These are phyloP conservation scores for Holtermanniella nyarrowii DNA, from an alignment of 768 basidiomycete genomes.

Conservation along the genomic window DNA sequence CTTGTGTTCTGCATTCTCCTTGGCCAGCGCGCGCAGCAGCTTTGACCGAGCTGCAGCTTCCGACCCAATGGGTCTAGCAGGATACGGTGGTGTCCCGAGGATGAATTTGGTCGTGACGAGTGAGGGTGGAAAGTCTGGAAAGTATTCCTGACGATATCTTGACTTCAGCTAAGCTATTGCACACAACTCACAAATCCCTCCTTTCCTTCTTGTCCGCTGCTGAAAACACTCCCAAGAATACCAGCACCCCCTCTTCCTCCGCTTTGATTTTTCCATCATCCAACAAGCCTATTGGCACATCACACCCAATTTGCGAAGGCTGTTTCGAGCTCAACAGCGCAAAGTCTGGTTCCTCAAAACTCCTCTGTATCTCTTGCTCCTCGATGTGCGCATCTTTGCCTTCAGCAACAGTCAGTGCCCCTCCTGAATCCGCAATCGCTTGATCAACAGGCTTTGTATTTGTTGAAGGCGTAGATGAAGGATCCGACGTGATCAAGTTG, in stretches of 20 bases:
- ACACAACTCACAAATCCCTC: conserved; percentile 31
- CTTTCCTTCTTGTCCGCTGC: conserved; percentile 33
- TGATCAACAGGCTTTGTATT: conserved; percentile 20
- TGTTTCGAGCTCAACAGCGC: conserved; percentile 35
- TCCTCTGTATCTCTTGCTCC: conserved; percentile 32
- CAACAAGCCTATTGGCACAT: conserved; percentile 21
- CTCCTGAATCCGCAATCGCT: conserved; percentile 27
- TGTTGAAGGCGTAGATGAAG: neutral
- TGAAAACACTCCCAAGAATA: conserved; percentile 41
- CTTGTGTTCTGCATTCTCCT: conserved; percentile 31
- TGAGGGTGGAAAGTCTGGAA: conserved; percentile 36
- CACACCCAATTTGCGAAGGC: conserved; percentile 39
- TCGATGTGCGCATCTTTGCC: conserved; percentile 32
- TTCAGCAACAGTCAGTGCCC: conserved; percentile 20
- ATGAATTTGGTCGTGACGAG: conserved; percentile 41
- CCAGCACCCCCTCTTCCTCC: conserved; percentile 28
- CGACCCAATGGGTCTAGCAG: conserved; percentile 24
- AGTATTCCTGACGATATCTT: conserved; percentile 32
- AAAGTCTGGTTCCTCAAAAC: conserved; percentile 42
- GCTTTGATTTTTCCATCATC: conserved; percentile 10
- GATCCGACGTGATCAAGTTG: conserved; percentile 14
- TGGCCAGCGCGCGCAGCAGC: conserved; percentile 16
- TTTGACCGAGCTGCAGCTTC: conserved; percentile 18
- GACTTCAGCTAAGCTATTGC: neutral
- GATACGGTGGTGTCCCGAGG: conserved; percentile 33